A percentile compares a stretch with the other conserved stretches of the same genome.
Conservation (phyloP, 2,329 filamentous ascomycete genomes). For the Ceratocystis eucalypticola region DNA sequence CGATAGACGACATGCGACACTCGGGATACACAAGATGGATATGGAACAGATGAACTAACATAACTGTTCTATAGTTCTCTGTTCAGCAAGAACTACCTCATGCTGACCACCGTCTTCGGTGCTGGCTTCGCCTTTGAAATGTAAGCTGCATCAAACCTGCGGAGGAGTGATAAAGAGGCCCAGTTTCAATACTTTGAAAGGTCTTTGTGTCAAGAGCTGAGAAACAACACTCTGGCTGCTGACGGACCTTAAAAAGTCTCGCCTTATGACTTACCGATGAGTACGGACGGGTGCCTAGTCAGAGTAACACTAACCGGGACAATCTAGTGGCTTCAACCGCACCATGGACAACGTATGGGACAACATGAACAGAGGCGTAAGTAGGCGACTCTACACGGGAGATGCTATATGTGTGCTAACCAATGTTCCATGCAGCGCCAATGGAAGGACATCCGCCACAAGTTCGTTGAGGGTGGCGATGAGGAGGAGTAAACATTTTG, state of each 20-base stretch:
- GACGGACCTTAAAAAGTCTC: too few relatives aligned
- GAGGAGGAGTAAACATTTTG: conserved; percentile 41
- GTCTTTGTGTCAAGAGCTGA: not conserved
- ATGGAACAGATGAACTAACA: conserved; percentile 7
- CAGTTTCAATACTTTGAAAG: not conserved
- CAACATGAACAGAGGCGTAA: conserved; percentile 76
- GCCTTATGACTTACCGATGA: too few relatives aligned
- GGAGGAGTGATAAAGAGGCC: too few relatives aligned
- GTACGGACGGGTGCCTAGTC: not conserved
- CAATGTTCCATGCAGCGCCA: conserved; percentile 53
- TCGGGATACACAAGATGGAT: not conserved
- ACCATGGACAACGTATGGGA: conserved; percentile 82
- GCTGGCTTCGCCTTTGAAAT: conserved; percentile 86
- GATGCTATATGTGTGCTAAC: not conserved
- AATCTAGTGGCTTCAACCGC: conserved; percentile 63
- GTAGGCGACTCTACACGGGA: conserved; percentile 28
- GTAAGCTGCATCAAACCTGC: conserved; percentile 42
- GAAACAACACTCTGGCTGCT: not conserved
- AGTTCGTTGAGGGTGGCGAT: conserved; percentile 60
- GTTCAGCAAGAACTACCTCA: conserved; percentile 76
- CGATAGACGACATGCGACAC: not conserved
- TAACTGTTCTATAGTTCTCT: conserved; percentile 46
- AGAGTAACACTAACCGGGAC: conserved; percentile 1
- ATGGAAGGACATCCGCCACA: conserved; percentile 98
- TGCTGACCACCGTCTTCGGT: conserved; percentile 75